phyloP scores from a whole-genome alignment of 75 land plant species.

The Azolla pinnata region DNA sequence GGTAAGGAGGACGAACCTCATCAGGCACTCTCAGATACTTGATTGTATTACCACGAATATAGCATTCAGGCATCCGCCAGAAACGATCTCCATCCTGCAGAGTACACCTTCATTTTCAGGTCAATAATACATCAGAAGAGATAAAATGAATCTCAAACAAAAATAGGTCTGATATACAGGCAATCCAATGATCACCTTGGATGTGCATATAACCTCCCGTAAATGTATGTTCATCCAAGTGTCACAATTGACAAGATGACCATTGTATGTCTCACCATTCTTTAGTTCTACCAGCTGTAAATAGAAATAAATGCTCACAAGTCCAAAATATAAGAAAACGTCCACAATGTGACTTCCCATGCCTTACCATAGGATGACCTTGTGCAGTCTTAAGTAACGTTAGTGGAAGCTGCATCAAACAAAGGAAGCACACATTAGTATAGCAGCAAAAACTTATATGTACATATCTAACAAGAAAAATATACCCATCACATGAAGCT shows the following conservation, averaged over 20 bases:
- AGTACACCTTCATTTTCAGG: conserved; percentile 22
- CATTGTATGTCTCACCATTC: conserved; percentile 98
- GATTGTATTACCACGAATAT: conserved; percentile 93
- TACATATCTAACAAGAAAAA: no score
- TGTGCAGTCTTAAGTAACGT: conserved; percentile 89
- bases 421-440: no score
- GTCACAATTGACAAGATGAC: conserved; percentile 97
- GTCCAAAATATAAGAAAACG: neutral
- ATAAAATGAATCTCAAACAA: neutral
- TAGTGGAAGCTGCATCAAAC: conserved; percentile 67
- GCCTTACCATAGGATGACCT: conserved; percentile 91
- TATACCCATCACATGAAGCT: no score
- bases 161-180: neutral
- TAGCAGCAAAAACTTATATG: no score
- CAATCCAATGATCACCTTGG: conserved; percentile 45
- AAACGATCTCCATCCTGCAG: conserved; percentile 96
- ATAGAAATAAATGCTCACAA: conserved; percentile 3
- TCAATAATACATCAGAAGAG: conserved; percentile 15
- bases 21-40: conserved; percentile 98
- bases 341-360: neutral
- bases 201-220: conserved; percentile 95
- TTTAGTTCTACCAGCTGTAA: conserved; percentile 86
- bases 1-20: conserved; percentile 47
- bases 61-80: conserved; percentile 99
- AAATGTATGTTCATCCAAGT: conserved; percentile 99